Conservation (phyloP, 192 early-diverging fungal genomes). For the Haplosporangium gracile region DNA sequence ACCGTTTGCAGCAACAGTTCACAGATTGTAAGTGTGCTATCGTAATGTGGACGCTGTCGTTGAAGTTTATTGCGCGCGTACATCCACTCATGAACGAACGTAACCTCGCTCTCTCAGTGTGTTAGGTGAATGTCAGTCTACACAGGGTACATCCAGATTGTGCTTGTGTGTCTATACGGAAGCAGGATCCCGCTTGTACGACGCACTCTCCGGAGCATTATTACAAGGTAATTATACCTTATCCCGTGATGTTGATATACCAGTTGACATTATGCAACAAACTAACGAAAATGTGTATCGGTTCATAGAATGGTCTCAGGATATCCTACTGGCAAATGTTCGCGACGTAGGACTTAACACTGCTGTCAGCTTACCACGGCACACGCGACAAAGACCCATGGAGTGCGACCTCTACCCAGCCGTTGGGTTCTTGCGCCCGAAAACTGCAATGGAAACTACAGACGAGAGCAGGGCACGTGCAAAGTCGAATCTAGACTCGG, state of each 20-base stretch:
- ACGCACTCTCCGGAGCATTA: conserved; percentile 12
- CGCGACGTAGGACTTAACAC: conserved; percentile 10
- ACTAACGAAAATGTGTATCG: neutral
- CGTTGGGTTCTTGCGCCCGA: neutral
- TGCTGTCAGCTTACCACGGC: conserved; percentile 1
- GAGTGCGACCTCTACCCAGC: conserved; percentile 17
- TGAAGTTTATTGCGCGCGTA: neutral
- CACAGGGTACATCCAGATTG: neutral
- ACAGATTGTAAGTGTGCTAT: conserved; percentile 14
- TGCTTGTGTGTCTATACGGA: conserved; percentile 25
- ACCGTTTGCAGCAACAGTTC: neutral
- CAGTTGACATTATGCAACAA: no score
- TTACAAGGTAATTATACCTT: conserved; percentile 7
- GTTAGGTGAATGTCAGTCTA: conserved; percentile 16
- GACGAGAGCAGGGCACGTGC: neutral
- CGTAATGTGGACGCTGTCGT: neutral
- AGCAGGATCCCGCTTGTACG: neutral
- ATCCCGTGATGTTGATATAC: neutral
- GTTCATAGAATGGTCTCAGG: conserved; percentile 19
- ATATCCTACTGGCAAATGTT: conserved; percentile 16
- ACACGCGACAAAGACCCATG: neutral
- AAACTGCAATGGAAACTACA: neutral
- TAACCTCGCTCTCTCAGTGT: neutral
- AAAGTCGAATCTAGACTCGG: conserved; percentile 6
- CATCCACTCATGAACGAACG: neutral